Conservation (phyloP, 2,329 filamentous ascomycete genomes). For the Aspergillus sp. region DNA sequence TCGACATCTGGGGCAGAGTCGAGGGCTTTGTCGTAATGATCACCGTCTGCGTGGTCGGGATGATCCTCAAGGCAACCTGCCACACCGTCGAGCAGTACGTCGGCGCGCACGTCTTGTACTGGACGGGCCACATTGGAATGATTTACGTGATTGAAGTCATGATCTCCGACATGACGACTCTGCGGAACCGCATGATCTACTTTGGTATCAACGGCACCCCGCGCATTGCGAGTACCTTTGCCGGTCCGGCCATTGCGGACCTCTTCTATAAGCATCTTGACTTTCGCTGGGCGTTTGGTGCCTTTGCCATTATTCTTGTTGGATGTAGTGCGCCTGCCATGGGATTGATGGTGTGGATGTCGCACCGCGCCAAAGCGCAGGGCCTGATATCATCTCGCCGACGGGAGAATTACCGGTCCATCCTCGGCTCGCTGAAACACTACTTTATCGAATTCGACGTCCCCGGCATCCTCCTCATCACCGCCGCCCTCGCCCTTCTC, state of each 20-base stretch:
- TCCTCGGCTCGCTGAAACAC: constrained; percentile 2
- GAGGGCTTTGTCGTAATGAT: constrained; percentile 52
- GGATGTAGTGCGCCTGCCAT: constrained; percentile 1
- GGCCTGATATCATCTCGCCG: too few species aligned
- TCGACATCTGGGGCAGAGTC: constrained; percentile 66
- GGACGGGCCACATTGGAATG: constrained; percentile 60
- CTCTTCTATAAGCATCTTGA: constrained; percentile 55
- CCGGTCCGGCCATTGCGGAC: constrained; percentile 55
- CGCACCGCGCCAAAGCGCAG: background rate
- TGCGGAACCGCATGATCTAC: constrained; percentile 64
- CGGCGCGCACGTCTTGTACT: constrained; percentile 62
- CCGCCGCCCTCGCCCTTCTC: constrained; percentile 34
- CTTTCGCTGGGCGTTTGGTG: constrained; percentile 68
- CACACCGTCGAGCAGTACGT: constrained; percentile 64
- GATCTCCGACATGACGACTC: constrained; percentile 64
- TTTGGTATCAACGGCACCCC: constrained; percentile 63
- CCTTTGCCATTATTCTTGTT: constrained; percentile 59
- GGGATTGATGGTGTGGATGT: background rate
- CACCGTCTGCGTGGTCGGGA: constrained; percentile 33
- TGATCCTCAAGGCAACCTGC: constrained; percentile 67
- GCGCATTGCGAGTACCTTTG: constrained; percentile 60
- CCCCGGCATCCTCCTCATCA: constrained; percentile 35
- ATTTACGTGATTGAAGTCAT: constrained; percentile 62
- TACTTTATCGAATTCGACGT: constrained; percentile 22
- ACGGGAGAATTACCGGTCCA: background rate